Evolutionary conservation across 768 basidiomycete species (phyloP), one percentile per base, ranked within the genome.

Genomic region (Calocera viscosa): DNA sequence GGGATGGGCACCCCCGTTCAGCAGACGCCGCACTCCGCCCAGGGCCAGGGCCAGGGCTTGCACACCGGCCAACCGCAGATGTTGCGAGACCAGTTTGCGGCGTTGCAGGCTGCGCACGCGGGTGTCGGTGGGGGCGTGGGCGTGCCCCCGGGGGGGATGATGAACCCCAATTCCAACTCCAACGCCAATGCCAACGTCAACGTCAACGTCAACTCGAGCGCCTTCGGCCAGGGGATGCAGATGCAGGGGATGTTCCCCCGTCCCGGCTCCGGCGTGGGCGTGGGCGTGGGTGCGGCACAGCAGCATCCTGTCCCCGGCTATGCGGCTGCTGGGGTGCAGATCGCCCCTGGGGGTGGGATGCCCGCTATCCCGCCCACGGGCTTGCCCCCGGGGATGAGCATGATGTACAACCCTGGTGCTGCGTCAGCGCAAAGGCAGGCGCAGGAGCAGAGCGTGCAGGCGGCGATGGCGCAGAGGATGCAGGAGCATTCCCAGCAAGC

Each of bases 331-430:
- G 53, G 53, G 5, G 30, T 60, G 14, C 43, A 47, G 43, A 22
- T 60, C 30, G 30, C 5, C 7, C 53, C 11, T 14, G 53, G 14
- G 14, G 53, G 53, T 2, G 53, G 14, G 53, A 60, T 60, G 53
- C 53, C 53, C 14, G 53, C 53, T 19, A 60, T 60, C 53, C 66
- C 66, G 16, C 39, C 60, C n/a, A 63, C 60, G 22, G 53, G 63
- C 14, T 30, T 53, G 2, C 53, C 66, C 26, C 66, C 66, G 39
- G 60, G 66, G 35, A 67, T 67, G 66, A 63, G 53, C 11, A 28
- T 40, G 35, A 67, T 67, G 66, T 63, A 53, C 28, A 53, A 53
- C 14, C 38, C 53, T 22, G 60, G 32, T 32, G 53, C 49, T 26
- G 22, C 60, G 32, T 33, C 43, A 22, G 49, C 32, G 2, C 49